Percentiles rank a stretch among this genome's conserved stretches.
These are phyloP conservation scores for Hansenula sp. DNA, from an alignment of 1,139 yeast species.

Conservation along the genomic window DNA sequence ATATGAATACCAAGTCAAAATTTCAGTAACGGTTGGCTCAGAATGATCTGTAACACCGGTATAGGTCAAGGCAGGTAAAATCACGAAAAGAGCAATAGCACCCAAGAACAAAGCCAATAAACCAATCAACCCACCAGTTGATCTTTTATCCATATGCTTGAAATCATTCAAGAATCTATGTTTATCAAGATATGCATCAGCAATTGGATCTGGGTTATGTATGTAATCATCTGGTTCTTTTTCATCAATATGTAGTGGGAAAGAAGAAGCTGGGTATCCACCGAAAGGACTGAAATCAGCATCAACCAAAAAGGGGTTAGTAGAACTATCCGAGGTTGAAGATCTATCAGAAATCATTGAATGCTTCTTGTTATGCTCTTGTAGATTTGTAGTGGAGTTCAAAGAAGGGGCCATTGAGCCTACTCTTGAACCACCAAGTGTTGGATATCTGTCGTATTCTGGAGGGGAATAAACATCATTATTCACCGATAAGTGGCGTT, in stretches of 20 bases:
- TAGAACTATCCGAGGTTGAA: conserved; percentile 27
- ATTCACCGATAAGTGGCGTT: conserved; percentile 8
- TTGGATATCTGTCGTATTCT: conserved; percentile 57
- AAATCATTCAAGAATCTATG: conserved; percentile 57
- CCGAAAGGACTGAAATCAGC: conserved; percentile 81
- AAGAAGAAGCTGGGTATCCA: conserved; percentile 86
- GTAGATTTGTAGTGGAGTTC: conserved; percentile 15
- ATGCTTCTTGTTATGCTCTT: conserved; percentile 14
- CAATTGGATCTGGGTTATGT: conserved; percentile 91
- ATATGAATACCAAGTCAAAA: conserved; percentile 54
- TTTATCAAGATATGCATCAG: conserved; percentile 75
- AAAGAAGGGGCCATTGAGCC: conserved; percentile 41
- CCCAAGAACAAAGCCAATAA: conserved; percentile 53
- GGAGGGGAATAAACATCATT: conserved; percentile 37
- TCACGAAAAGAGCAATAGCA: conserved; percentile 59
- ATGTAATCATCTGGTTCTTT: conserved; percentile 89
- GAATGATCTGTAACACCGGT: conserved; percentile 51
- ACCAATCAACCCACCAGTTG: conserved; percentile 59
- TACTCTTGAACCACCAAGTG: conserved; percentile 45
- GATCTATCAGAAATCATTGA: conserved; percentile 24
- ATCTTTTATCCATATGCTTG: conserved; percentile 54
- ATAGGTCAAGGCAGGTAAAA: conserved; percentile 72
- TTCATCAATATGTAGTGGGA: conserved; percentile 83
- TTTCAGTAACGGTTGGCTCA: conserved; percentile 33
- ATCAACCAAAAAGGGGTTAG: conserved; percentile 34